Evolutionary conservation across 345 rosid species (phyloP), one percentile per base, ranked within the genome.

Genomic region (Pugionium cornutum): DNA sequence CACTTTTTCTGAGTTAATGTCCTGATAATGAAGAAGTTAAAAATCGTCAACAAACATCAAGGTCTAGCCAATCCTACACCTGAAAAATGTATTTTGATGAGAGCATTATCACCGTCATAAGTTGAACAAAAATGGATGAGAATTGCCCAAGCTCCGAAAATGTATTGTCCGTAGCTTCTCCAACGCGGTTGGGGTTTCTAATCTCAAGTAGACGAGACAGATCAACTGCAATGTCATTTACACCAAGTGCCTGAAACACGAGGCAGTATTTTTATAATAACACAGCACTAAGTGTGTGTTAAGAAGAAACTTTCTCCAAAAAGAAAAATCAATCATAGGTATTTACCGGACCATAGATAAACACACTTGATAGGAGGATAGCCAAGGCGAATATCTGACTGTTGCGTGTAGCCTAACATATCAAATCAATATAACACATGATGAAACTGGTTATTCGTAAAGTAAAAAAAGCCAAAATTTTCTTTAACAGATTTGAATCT

Each of bases 261-360:
- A 65, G 51, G 45, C 66, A 56, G 25, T 28, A 47, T 5, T 11
- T 4, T 0, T 28, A 2, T 57, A 28, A 45, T 10, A 67, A 67
- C 68, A 53, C 9, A 58, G 34, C 37, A 48, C 60, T 9, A 44
- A 5, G 9, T 31, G 2, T 37, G 48, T 37, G 29, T 42, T 27
- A 9, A 10, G 4, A 66, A 37, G 9, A 60, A 41, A 52, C 2
- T 34, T 35, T 18, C 31, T 57, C 43, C 7, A 42, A 1, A 47
- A 34, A 11, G 18, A 11, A 62, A 34, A 18, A 9, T 11, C 45
- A 28, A 41, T 9, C n/a, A n/a, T 29, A 46, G 49, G 32, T 66
- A 63, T 26, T 78, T 47, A 70, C 81, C 76, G 68, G 76, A 66
- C 78, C 80, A 59, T 66, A 80, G 60, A 80, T 75, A 48, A 77